Conservation (phyloP, 2,329 filamentous ascomycete species). For the Pseudocercospora vitis region DNA sequence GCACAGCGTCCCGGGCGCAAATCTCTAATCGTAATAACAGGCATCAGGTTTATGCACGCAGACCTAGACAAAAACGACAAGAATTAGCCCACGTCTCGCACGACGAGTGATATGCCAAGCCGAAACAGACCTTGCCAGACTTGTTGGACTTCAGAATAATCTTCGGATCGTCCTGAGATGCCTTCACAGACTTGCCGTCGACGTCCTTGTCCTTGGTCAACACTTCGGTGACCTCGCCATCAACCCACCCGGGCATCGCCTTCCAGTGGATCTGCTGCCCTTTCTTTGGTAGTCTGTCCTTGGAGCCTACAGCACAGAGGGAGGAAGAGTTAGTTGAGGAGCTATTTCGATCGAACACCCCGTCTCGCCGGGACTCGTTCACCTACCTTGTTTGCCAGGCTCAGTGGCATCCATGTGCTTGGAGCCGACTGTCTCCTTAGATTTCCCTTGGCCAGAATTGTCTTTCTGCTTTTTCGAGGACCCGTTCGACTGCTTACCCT, state of each 20-base stretch:
- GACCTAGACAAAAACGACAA: neutral
- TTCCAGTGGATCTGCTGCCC: conserved; percentile 48
- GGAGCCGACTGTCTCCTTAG: conserved; percentile 27
- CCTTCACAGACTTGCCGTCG: conserved; percentile 46
- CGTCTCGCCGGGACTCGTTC: no score
- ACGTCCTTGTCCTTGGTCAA: conserved; percentile 44
- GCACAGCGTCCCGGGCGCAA: neutral
- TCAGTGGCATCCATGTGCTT: conserved; percentile 36
- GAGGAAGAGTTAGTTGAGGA: no score
- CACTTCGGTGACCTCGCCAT: conserved; percentile 47
- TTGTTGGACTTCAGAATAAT: conserved; percentile 44
- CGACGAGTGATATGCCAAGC: no score
- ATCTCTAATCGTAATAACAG: conserved; percentile 43
- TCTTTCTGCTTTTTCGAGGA: conserved; percentile 41
- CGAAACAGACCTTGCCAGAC: conserved; percentile 39
- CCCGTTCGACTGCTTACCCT: conserved; percentile 19
- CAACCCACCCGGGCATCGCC: conserved; percentile 41
- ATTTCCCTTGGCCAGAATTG: conserved; percentile 24
- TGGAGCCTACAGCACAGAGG: no score
- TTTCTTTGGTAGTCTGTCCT: conserved; percentile 41
- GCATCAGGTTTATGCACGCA: conserved; percentile 47
- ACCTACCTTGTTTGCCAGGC: conserved; percentile 35
- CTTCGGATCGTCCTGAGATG: conserved; percentile 45
- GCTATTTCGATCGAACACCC: no score
- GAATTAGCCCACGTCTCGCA: neutral